These are phyloP conservation scores for Melanomma pulvis-pyrius DNA, from an alignment of 495 filamentous ascomycete species.

Conservation along the genomic window DNA sequence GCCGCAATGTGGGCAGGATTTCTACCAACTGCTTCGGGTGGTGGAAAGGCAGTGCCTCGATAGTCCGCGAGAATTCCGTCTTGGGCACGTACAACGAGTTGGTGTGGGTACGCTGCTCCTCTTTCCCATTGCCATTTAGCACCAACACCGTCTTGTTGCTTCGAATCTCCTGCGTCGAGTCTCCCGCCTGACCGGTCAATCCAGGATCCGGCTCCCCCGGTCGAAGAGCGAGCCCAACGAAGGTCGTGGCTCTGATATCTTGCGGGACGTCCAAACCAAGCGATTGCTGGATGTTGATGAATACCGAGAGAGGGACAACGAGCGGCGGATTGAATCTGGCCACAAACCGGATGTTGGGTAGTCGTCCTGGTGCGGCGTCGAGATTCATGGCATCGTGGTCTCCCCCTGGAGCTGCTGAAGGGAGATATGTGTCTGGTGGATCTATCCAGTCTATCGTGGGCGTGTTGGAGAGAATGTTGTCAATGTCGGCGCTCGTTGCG, in stretches of 20 bases:
- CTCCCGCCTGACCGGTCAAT: slow-evolving; percentile 48
- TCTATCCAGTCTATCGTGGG: slow-evolving; percentile 67
- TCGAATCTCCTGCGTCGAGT: slow-evolving; percentile 42
- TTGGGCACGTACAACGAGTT: slow-evolving; percentile 75
- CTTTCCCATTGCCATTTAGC: slow-evolving; percentile 47
- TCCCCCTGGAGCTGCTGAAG: slow-evolving; percentile 28
- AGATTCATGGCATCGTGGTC: slow-evolving; percentile 49
- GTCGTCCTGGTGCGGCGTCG: slow-evolving; percentile 43
- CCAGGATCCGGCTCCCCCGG: slow-evolving; percentile 43
- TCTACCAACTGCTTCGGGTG: slow-evolving; percentile 83
- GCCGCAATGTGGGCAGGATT: slow-evolving; percentile 62
- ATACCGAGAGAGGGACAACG: slow-evolving; percentile 68
- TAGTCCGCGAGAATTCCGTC: slow-evolving; percentile 64
- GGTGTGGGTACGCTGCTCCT: slow-evolving; percentile 56
- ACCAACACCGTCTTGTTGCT: slow-evolving; percentile 43
- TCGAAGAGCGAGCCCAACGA: slow-evolving; percentile 66
- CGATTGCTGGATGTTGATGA: slow-evolving; percentile 61
- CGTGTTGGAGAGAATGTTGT: slow-evolving; percentile 26
- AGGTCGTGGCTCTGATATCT: slow-evolving; percentile 60
- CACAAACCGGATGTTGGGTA: slow-evolving; percentile 78
- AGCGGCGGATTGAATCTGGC: slow-evolving; percentile 84
- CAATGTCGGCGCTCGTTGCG: slow-evolving; percentile 20
- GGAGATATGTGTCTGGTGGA: slow-evolving; percentile 53
- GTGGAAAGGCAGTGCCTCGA: slow-evolving; percentile 77
- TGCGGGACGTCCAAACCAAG: slow-evolving; percentile 60